Conservation (phyloP, 1,139 yeast species). For the Trichomonascaceae sp. region DNA sequence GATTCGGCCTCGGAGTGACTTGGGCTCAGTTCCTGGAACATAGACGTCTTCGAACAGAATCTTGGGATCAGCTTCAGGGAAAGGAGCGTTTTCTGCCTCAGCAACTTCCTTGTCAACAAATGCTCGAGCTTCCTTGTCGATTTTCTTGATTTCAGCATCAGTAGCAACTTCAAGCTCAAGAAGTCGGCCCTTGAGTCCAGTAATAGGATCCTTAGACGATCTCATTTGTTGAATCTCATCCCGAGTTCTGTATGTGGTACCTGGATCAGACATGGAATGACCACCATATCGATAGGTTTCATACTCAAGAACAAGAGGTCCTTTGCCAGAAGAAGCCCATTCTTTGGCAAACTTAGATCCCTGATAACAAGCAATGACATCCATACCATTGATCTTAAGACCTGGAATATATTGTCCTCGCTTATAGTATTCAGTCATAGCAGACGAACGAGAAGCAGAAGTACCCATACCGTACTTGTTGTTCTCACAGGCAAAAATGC, state of each 20-base stretch:
- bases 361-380: constrained; percentile 87
- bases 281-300: constrained; percentile 99
- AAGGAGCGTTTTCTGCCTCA: constrained; percentile 87
- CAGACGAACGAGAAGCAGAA: constrained; percentile 92
- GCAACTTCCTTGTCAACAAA: constrained; percentile 92
- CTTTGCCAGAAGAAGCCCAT: constrained; percentile 90
- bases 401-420: constrained; percentile 99
- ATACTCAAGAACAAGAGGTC: constrained; percentile 92
- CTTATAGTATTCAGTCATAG: constrained; percentile 93
- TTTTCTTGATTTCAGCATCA: constrained; percentile 88
- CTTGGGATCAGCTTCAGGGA: constrained; percentile 94
- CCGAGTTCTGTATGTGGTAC: constrained; percentile 99
- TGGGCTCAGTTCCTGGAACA: constrained; percentile 89
- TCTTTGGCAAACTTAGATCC: constrained; percentile 97
- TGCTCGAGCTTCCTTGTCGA: constrained; percentile 94
- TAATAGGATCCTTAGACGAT: constrained; percentile 95
- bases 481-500: constrained; percentile 93
- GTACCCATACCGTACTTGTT: constrained; percentile 99
- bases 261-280: constrained; percentile 99
- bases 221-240: constrained; percentile 99
- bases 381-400: constrained; percentile 98
- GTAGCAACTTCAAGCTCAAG: constrained; percentile 79
- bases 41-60: constrained; percentile 95
- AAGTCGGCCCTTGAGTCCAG: constrained; percentile 85
- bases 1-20: constrained; percentile 92